Evolutionary conservation across 148 eudicot genomes (phyloP).

Genomic region (Rhododendron ovatum): DNA sequence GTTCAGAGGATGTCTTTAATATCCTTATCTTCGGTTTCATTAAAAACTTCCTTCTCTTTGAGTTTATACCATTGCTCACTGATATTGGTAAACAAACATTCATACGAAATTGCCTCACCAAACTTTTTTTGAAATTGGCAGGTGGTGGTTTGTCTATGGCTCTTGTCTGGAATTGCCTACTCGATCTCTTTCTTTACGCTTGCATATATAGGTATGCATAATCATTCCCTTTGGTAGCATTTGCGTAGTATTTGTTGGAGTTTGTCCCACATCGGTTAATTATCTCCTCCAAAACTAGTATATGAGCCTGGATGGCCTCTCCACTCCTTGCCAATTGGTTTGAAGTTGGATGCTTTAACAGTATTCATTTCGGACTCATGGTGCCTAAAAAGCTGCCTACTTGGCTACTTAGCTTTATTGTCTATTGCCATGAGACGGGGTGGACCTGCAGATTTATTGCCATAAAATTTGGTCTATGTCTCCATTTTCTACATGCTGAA

Average conservation of each 20-base stretch:
- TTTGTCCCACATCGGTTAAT: no score
- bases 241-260: neutral
- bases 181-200: conserved; percentile 63
- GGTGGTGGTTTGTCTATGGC: conserved; percentile 87
- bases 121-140: conserved; percentile 12
- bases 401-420: neutral
- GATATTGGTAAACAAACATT: neutral
- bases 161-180: conserved; percentile 79
- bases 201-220: conserved; percentile 70
- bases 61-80: neutral
- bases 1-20: neutral
- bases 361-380: neutral
- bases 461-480: neutral
- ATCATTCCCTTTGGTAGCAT: conserved; percentile 19
- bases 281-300: no score
- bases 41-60: neutral
- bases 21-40: neutral
- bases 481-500: neutral
- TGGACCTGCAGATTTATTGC: neutral
- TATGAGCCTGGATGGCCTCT: no score
- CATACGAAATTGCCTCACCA: neutral
- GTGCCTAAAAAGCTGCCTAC: neutral
- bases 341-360: no score
- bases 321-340: no score
- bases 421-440: neutral